Evolutionary conservation across 2,329 filamentous ascomycete genomes (phyloP), one percentile per base, ranked within the genome.

Genomic region (Fusarium fracticaudum): DNA sequence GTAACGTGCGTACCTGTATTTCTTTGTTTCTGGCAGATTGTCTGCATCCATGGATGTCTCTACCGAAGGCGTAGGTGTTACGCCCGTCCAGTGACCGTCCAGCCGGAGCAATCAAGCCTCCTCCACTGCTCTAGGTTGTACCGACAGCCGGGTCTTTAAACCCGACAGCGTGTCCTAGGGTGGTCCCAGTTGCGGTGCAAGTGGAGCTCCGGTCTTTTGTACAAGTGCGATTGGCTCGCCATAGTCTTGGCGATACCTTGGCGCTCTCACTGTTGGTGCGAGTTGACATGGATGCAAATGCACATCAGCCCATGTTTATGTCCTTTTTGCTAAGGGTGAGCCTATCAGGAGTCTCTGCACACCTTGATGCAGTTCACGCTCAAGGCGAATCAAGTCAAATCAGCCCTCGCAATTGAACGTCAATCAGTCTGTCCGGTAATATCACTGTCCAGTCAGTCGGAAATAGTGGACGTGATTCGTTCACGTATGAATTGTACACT

Each of bases 141-240:
- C 76, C 76, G 76, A 78, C 76, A 78, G 76, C 72, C 71, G 72
- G 76, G 72, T 69, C 65, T 74, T 68, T 67, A 62, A 68, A 76
- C 68, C 65, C 62, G 65, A 73, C 71, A 75, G 63, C 55, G 50
- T 72, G 66, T 69, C 73, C 59, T 43, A 72, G 75, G 73, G 63
- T 76, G 67, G 64, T 43, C 60, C 71, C 65, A 64, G 75, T 61
- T 55, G 57, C 51, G 61, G 60, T 77, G 57, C 45, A 69, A 64
- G 75, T 74, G 70, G 76, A 60, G 41, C 76, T 43, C 55, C 61
- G 63, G 61, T 43, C 66, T 53, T 60, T 45, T n/a, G 17, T 29
- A n/a, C 10, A 26, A 26, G 24, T 22, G 24, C 26, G 45, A 74
- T 74, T 74, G 67, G 72, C 24, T 37, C 17, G 33, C 29, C 14